Evolutionary conservation across 1,284 basidiomycete species (phyloP).

Genomic region (Ustilago bromivora): DNA sequence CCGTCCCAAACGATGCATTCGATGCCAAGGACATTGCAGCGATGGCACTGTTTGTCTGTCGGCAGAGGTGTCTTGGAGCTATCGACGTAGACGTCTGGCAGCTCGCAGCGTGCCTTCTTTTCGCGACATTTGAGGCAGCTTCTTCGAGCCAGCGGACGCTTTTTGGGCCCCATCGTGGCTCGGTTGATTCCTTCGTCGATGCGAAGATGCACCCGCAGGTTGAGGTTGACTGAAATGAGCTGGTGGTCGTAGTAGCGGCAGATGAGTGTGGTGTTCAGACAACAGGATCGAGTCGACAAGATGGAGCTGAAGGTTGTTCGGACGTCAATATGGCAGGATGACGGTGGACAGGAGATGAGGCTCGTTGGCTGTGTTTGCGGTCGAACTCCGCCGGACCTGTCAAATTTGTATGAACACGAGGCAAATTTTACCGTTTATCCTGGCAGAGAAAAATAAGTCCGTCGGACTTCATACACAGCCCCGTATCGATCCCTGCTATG

Average conservation of each 20-base stretch:
- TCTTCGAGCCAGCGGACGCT: constrained; percentile 38
- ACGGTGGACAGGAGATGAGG: neutral
- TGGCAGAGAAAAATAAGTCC: constrained; percentile 8
- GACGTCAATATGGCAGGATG: neutral
- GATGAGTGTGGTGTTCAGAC: neutral
- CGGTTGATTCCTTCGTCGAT: neutral
- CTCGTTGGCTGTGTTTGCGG: neutral
- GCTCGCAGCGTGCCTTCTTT: constrained; percentile 53
- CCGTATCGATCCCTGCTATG: neutral
- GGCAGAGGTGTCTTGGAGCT: constrained; percentile 37
- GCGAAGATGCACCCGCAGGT: neutral
- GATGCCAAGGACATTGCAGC: constrained; percentile 39
- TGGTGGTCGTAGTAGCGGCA: neutral
- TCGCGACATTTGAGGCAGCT: constrained; percentile 53
- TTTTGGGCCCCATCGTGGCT: constrained; percentile 7
- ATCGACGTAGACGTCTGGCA: constrained; percentile 47
- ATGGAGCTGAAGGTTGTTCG: neutral
- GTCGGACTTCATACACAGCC: constrained; percentile 16
- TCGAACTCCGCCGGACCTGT: constrained; percentile 28
- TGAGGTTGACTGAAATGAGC: neutral
- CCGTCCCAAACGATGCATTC: constrained; percentile 56
- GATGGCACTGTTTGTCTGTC: constrained; percentile 34
- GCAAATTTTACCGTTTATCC: neutral
- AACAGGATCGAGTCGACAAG: neutral
- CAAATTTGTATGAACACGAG: neutral